Evolutionary conservation across 2,329 filamentous ascomycete genomes (phyloP).

Genomic region (Grosmannia huntii): DNA sequence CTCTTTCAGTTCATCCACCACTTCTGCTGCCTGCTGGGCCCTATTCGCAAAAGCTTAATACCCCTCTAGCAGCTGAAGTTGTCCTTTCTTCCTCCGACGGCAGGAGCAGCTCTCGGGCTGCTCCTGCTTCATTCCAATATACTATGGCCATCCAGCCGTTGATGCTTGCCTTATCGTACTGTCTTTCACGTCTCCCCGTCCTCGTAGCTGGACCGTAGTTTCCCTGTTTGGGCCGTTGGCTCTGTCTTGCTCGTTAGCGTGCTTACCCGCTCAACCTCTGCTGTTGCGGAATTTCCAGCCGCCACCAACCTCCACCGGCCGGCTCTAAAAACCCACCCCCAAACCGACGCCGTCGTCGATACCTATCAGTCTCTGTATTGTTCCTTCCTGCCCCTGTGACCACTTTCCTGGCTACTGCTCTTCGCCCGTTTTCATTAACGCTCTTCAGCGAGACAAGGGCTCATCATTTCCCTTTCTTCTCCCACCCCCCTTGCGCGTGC

Average conservation of each 20-base stretch:
- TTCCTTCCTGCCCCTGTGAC: slow-evolving; percentile 6
- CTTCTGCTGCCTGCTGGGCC: not conserved
- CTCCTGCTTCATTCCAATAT: not conserved
- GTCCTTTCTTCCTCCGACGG: not conserved
- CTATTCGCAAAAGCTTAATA: not conserved
- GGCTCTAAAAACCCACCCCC: slow-evolving; percentile 3
- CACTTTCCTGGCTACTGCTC: not conserved
- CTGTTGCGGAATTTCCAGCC: slow-evolving; percentile 9
- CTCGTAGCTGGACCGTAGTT: not conserved
- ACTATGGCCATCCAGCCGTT: not conserved
- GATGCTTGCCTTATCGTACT: not conserved
- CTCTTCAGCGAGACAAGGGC: slow-evolving; percentile 9
- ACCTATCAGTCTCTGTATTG: slow-evolving; percentile 5
- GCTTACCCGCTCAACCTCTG: slow-evolving; percentile 1
- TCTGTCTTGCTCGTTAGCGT: slow-evolving; percentile 7
- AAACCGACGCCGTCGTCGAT: slow-evolving; percentile 3
- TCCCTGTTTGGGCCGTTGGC: slow-evolving; percentile 3
- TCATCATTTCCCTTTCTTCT: slow-evolving; percentile 7
- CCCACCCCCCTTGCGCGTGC: slow-evolving; percentile 11
- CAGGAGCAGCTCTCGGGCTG: not conserved
- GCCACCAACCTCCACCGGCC: slow-evolving; percentile 11
- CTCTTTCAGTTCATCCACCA: not conserved
- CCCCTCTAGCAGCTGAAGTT: not conserved
- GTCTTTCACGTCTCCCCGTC: not conserved
- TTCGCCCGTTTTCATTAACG: slow-evolving; percentile 10